These are phyloP conservation scores for Scleroderma citrinum DNA, from an alignment of 768 basidiomycete species.

Conservation along the genomic window DNA sequence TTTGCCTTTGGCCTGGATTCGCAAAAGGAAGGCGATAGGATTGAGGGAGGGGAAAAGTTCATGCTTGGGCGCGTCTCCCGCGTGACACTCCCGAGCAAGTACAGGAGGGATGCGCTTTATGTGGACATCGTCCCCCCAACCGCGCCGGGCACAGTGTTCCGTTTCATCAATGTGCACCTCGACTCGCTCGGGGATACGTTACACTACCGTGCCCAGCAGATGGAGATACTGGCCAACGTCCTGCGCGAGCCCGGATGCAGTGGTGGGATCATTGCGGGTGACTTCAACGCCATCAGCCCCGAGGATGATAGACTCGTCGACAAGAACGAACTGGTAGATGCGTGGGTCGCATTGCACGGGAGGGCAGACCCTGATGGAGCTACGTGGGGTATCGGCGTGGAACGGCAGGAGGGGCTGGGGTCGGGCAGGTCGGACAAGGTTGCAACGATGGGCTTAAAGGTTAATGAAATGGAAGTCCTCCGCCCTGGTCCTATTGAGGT, in stretches of 20 bases:
- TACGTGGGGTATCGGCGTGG: conserved; percentile 33
- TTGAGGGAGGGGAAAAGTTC: conserved; percentile 20
- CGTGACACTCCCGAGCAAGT: conserved; percentile 31
- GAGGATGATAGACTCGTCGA: conserved; percentile 33
- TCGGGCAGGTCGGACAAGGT: conserved; percentile 38
- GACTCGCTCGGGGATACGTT: conserved; percentile 23
- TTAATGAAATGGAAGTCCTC: conserved; percentile 31
- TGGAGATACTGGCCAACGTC: conserved; percentile 29
- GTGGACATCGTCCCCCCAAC: conserved; percentile 30
- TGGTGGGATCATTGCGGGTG: conserved; percentile 41
- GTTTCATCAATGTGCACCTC: conserved; percentile 37
- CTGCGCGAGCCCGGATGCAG: conserved; percentile 37
- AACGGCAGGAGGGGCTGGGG: conserved; percentile 22
- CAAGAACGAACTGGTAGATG: conserved; percentile 35
- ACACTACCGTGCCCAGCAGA: conserved; percentile 24
- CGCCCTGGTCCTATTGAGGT: conserved; percentile 30
- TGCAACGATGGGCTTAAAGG: conserved; percentile 30
- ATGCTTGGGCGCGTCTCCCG: conserved; percentile 24
- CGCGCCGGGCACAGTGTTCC: conserved; percentile 16
- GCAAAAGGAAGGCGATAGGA: conserved; percentile 14
- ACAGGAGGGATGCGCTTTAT: conserved; percentile 32
- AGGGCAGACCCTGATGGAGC: conserved; percentile 23
- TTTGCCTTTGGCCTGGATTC: conserved; percentile 22
- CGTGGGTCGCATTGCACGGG: conserved; percentile 35
- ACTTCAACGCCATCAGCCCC: conserved; percentile 39